A percentile compares a stretch with the other conserved stretches of the same genome.
These are phyloP conservation scores for Pseudophaeomoniella oleicola DNA, from an alignment of 2,329 filamentous ascomycete species.

Conservation along the genomic window DNA sequence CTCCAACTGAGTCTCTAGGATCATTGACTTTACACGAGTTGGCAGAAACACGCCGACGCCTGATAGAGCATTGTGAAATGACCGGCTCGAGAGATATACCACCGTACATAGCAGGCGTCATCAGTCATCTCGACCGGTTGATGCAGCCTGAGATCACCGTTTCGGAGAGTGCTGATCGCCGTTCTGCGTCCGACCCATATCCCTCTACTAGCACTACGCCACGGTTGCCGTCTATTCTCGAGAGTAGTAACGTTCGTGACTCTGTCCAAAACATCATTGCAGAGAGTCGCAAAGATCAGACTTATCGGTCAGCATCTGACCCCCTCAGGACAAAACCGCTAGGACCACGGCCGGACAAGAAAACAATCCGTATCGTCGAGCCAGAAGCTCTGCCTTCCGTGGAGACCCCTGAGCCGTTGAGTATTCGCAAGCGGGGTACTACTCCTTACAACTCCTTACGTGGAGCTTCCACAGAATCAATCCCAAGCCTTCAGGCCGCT, in stretches of 20 bases:
- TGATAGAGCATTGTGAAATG: conserved; percentile 35
- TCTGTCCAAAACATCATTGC: conserved; percentile 2
- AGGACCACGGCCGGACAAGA: conserved; percentile 13
- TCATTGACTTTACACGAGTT: conserved; percentile 40
- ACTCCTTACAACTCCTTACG: conserved; percentile 10
- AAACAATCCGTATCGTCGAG: conserved; percentile 44
- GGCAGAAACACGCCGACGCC: conserved; percentile 41
- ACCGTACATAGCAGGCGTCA: conserved; percentile 42
- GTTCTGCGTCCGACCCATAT: conserved; percentile 32
- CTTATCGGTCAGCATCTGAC: conserved; percentile 18
- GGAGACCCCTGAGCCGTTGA: conserved; percentile 34
- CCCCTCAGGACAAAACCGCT: conserved; percentile 9
- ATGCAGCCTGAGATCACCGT: conserved; percentile 28
- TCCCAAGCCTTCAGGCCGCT: conserved; percentile 3
- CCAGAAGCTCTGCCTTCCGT: conserved; percentile 32
- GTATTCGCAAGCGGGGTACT: conserved; percentile 34
- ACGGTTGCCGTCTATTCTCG: conserved; percentile 6
- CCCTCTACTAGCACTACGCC: conserved; percentile 2
- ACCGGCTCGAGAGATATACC: conserved; percentile 28
- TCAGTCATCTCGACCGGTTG: conserved; percentile 43
- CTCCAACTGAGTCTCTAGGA: conserved; percentile 32
- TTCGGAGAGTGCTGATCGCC: conserved; percentile 17
- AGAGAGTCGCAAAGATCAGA: conserved; percentile 1
- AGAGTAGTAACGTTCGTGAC: conserved; percentile 3
- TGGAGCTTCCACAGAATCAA: conserved; percentile 17